These are phyloP conservation scores for Rickenella mellea DNA, from an alignment of 768 basidiomycete species.

Conservation along the genomic window DNA sequence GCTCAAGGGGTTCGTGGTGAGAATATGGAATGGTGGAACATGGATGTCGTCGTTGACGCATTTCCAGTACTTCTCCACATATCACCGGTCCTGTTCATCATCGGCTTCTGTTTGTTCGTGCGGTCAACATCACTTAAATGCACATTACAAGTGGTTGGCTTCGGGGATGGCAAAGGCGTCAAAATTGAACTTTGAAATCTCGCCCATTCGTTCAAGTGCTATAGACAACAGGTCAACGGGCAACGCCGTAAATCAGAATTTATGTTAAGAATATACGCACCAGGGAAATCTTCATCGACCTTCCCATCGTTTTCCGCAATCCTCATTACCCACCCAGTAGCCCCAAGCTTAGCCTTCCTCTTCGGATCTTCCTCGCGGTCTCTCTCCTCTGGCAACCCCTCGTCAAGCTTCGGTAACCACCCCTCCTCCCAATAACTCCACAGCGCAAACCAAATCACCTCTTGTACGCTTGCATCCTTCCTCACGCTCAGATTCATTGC, in stretches of 20 bases:
- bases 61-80: too few species aligned
- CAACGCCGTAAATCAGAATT: not conserved
- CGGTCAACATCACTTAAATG: not conserved
- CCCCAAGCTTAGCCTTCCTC: slow-evolving; percentile 51
- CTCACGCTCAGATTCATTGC: slow-evolving; percentile 68
- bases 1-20: too few species aligned
- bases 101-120: too few species aligned
- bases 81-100: too few species aligned
- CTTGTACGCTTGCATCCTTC: slow-evolving; percentile 87
- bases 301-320: slow-evolving; percentile 97
- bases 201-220: slow-evolving; percentile 87
- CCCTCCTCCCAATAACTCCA: slow-evolving; percentile 92
- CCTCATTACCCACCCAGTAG: slow-evolving; percentile 84
- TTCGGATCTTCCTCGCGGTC: slow-evolving; percentile 54
- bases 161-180: slow-evolving; percentile 85
- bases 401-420: slow-evolving; percentile 69
- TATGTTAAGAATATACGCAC: slow-evolving; percentile 43
- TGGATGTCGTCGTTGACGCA: too few species aligned
- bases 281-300: slow-evolving; percentile 97
- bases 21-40: too few species aligned
- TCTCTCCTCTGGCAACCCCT: slow-evolving; percentile 35
- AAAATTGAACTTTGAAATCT: slow-evolving; percentile 81
- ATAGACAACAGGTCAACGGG: slow-evolving; percentile 3
- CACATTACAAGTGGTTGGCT: slow-evolving; percentile 62
- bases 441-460: slow-evolving; percentile 87